A percentile compares a stretch with the other conserved stretches of the same genome.
phyloP scores from a whole-genome alignment of 2,329 filamentous ascomycete species.

The Aureobasidium sp. region DNA sequence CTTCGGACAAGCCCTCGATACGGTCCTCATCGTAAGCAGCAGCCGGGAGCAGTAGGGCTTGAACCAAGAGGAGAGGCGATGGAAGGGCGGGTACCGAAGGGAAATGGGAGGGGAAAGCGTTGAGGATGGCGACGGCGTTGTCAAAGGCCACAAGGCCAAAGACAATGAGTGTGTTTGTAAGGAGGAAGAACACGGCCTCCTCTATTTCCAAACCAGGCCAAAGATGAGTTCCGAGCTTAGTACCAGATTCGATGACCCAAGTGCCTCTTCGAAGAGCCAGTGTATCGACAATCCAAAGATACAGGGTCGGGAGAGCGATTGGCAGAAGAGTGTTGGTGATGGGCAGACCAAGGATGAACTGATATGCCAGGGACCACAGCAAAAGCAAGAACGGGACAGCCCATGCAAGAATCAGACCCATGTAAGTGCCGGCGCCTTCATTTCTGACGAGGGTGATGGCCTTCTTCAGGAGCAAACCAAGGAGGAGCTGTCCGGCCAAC shows the following conservation, averaged over 20 bases:
- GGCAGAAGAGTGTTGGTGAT: conserved; percentile 48
- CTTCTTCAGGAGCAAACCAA: conserved; percentile 36
- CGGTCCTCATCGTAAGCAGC: conserved; percentile 48
- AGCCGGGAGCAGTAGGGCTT: conserved; percentile 42
- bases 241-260: conserved; percentile 60
- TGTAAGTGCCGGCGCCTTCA: conserved; percentile 49
- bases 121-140: conserved; percentile 55
- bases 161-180: conserved; percentile 61
- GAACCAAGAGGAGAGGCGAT: conserved; percentile 42
- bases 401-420: conserved; percentile 63
- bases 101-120: conserved; percentile 53
- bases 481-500: conserved; percentile 41
- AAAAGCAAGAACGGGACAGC: conserved; percentile 56
- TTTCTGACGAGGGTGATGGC: conserved; percentile 39
- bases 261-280: conserved; percentile 58
- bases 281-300: conserved; percentile 65
- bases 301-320: conserved; percentile 55
- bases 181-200: conserved; percentile 64
- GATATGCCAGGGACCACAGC: conserved; percentile 54
- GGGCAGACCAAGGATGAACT: conserved; percentile 55
- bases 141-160: conserved; percentile 62
- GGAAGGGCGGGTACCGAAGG: conserved; percentile 41
- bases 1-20: conserved; percentile 50
- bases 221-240: conserved; percentile 54
- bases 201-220: conserved; percentile 62